Conservation (phyloP, 2,329 filamentous ascomycete genomes). For the Aureobasidium sp. region DNA sequence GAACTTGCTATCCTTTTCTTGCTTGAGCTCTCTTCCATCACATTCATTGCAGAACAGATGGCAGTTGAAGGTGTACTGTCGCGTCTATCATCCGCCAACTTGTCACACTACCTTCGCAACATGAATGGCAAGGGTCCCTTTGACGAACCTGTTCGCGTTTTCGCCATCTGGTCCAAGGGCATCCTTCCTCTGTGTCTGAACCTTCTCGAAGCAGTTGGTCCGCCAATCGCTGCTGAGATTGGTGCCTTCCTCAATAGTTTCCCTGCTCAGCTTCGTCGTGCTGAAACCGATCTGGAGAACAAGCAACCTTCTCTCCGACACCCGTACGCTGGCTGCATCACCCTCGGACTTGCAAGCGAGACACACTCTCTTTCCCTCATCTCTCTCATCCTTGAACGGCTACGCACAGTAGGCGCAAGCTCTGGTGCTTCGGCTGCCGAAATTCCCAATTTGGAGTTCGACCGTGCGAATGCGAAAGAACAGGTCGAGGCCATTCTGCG, state of each 20-base stretch:
- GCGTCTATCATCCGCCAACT: conserved; percentile 69
- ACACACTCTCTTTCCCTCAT: conserved; percentile 72
- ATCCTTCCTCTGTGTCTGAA: conserved; percentile 85
- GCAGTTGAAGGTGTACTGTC: conserved; percentile 79
- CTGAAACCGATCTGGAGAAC: conserved; percentile 64
- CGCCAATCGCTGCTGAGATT: conserved; percentile 76
- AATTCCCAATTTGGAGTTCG: conserved; percentile 68
- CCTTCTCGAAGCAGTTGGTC: conserved; percentile 72
- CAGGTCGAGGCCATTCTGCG: conserved; percentile 75
- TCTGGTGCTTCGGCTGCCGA: conserved; percentile 51
- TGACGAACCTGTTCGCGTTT: conserved; percentile 67
- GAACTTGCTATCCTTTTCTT: conserved; percentile 87
- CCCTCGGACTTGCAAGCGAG: conserved; percentile 66
- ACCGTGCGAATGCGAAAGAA: conserved; percentile 63
- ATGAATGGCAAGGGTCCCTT: conserved; percentile 68
- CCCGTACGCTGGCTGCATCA: conserved; percentile 54
- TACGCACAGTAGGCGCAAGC: conserved; percentile 58
- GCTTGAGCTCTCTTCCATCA: conserved; percentile 76
- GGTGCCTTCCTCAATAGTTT: conserved; percentile 86
- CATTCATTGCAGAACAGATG: conserved; percentile 77
- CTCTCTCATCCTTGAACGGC: conserved; percentile 60
- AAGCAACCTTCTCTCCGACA: conserved; percentile 36
- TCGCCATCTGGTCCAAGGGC: conserved; percentile 83
- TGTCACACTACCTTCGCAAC: conserved; percentile 68
- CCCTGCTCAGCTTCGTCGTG: conserved; percentile 65